Base-by-base conservation (phyloP, 768 basidiomycete species). In the Russula brevipes region DNA sequence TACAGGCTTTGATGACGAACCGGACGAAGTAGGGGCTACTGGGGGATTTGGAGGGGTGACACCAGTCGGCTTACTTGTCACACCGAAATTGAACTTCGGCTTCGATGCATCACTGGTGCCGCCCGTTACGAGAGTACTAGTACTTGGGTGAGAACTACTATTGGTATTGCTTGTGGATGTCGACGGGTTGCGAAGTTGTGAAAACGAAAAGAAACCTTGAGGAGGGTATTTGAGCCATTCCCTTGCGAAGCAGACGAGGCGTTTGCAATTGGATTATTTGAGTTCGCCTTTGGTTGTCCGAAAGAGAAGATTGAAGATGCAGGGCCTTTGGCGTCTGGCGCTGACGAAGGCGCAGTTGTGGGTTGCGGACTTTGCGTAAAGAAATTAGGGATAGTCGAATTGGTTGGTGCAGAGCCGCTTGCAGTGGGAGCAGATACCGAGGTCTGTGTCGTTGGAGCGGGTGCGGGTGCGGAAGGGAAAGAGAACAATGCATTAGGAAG, bases 331-430 rank as follows among this genome's bases (percentile, higher is more conserved):
- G 35, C 31, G 19, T 53, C 56, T 36, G 63, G 19, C 0, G 50
- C 24, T 30, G 53, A 46, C 5, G 52, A 49, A 2, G 63, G 30
- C 3, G 47, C 51, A 10, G 46, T 51, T 45, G 49, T 35, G 30
- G 60, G 30, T 50, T 59, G 45, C n/a, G 57, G 11, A 30, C 42
- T 51, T 41, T 58, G 70, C 36, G 71, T 33, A 50, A 76, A 74
- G 64, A 75, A 72, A 59, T 72, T 74, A 35, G 76, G 70, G 30
- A 70, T 54, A 19, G 67, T 38, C 7, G 66, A 41, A 24, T 67
- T 31, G 19, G 68, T 49, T 36, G 60, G n/a, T 5, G 39, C n/a
- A 12, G 70, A 51, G 12, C 57, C 8, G 4, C 57, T 59, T 1
- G 67, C 44, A n/a, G 69, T n/a, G 39, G 63, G 41, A 6, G 35